These are phyloP conservation scores for Theobroma grandiflorum DNA, from an alignment of 441 rosid genomes.

Conservation along the genomic window DNA sequence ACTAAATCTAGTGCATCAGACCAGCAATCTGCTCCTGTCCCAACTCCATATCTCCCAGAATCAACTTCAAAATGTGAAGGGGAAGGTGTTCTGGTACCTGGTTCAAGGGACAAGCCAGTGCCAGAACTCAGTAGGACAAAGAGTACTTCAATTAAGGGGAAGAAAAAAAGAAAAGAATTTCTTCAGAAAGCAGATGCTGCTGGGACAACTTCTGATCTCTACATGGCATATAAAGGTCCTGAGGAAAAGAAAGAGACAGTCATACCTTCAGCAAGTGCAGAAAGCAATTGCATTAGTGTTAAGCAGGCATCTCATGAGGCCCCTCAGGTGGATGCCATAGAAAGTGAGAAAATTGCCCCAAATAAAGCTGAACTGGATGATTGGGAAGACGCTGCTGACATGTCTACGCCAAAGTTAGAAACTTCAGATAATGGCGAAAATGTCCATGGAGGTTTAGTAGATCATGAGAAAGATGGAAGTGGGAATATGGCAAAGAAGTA, in stretches of 20 bases:
- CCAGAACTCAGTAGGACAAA: slow-evolving; percentile 54
- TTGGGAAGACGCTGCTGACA: slow-evolving; percentile 98
- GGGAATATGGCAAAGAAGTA: slow-evolving; percentile 67
- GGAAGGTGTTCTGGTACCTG: slow-evolving; percentile 41
- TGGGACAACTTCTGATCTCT: slow-evolving; percentile 86
- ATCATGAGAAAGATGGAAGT: slow-evolving; percentile 44
- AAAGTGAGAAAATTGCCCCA: slow-evolving; percentile 45
- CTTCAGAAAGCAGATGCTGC: slow-evolving; percentile 96
- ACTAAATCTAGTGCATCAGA: slow-evolving; percentile 34
- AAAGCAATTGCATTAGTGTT: slow-evolving; percentile 36
- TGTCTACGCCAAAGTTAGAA: slow-evolving; percentile 83
- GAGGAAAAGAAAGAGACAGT: slow-evolving; percentile 74
- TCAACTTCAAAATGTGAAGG: slow-evolving; percentile 43
- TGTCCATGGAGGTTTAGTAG: slow-evolving; percentile 38
- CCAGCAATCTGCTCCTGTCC: slow-evolving; percentile 43
- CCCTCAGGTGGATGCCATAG: slow-evolving; percentile 38
- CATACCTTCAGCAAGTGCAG: slow-evolving; percentile 40
- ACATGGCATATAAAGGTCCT: slow-evolving; percentile 89
- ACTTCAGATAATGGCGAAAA: slow-evolving; percentile 45
- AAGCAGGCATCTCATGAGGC: slow-evolving; percentile 47
- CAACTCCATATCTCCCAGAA: slow-evolving; percentile 37
- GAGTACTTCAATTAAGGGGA: slow-evolving; percentile 49
- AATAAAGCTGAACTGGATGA: slow-evolving; percentile 84
- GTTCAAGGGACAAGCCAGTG: slow-evolving; percentile 61
- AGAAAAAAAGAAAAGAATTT: slow-evolving; percentile 70